Evolutionary conservation across 78 protist genomes (phyloP), one percentile per base, ranked within the genome.

Genomic region (Reticulomyxa filosa): DNA sequence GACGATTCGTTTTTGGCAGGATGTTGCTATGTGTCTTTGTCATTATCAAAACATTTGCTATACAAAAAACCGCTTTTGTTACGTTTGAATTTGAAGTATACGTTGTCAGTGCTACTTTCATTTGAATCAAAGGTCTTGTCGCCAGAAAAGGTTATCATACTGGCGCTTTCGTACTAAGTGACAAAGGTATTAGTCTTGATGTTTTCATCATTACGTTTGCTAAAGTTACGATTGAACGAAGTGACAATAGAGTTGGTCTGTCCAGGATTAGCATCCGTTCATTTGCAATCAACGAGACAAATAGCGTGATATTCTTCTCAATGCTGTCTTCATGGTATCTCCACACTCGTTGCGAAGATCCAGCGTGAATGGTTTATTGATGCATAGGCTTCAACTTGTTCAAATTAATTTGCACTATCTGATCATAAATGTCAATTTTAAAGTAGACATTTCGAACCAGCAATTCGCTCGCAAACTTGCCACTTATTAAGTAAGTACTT

Each of bases 291-390:
- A 89, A 70, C 35, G 88, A 88, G 25, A 78, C 92, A 55, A 25
- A 62, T 32, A 89, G 86, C 55, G 64, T 64, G 74, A 86, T 81
- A 42, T 53, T 50, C 29, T 26, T 25, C n/a, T n/a, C n/a, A n/a
- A n/a, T 1, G 65, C 85, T 11, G 75, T 55, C 33, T 72, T 77
- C 39, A 52, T 69, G 34, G 86, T 71, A 57, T 68, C 34, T 3
- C 83, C 65, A 30, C 83, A 26, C 26, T 88, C 87, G 29, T 55
- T 61, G 26, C 81, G 82, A n/a, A 42, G 74, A 42, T 89, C 95
- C 59, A 92, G 95, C 13, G 95, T 82, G 82, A 83, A 80, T 62
- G 95, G 95, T 6, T 92, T 92, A 70, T 89, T 89, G 73, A 89
- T n/a, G 65, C 78, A 76, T 75, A 33, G 92, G 90, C 73, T 82